phyloP scores from a whole-genome alignment of 805 yeast species.

The Candida succiphila region DNA sequence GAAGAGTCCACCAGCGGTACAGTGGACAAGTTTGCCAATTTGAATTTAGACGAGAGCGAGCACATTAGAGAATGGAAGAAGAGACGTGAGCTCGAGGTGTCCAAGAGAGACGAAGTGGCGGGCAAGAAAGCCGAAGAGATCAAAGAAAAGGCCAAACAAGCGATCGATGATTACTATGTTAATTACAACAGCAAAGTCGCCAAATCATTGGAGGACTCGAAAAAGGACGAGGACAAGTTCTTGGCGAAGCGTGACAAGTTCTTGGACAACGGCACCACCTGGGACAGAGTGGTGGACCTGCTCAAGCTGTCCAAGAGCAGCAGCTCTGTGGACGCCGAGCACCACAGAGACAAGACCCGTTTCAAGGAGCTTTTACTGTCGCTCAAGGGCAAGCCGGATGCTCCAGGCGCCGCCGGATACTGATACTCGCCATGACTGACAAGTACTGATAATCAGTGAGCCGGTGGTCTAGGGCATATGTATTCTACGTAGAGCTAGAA shows the following conservation, averaged over 20 bases:
- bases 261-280: constrained; percentile 37
- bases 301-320: constrained; percentile 26
- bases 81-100: constrained; percentile 69
- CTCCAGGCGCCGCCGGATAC: constrained; percentile 51
- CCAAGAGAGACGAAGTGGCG: constrained; percentile 68
- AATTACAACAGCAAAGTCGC: constrained; percentile 81
- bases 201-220: constrained; percentile 49
- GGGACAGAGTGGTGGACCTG: constrained; percentile 47
- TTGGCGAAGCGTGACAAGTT: constrained; percentile 63
- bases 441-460: too few species aligned
- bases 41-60: constrained; percentile 39
- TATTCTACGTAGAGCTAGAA: too few species aligned
- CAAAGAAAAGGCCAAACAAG: constrained; percentile 66
- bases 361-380: constrained; percentile 41
- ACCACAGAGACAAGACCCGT: constrained; percentile 39
- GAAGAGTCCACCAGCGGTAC: constrained; percentile 33
- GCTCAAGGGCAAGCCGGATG: constrained; percentile 43
- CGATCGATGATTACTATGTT: constrained; percentile 87
- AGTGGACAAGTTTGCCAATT: constrained; percentile 29
- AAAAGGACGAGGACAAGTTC: constrained; percentile 61
- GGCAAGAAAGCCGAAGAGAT: constrained; percentile 54
- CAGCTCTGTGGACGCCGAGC: constrained; percentile 18
- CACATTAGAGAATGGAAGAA: constrained; percentile 72
- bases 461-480: too few species aligned
- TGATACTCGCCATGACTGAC: too few species aligned